Evolutionary conservation across 176 grass and related monocot species (phyloP).

Genomic region (Oryza longistaminata): DNA sequence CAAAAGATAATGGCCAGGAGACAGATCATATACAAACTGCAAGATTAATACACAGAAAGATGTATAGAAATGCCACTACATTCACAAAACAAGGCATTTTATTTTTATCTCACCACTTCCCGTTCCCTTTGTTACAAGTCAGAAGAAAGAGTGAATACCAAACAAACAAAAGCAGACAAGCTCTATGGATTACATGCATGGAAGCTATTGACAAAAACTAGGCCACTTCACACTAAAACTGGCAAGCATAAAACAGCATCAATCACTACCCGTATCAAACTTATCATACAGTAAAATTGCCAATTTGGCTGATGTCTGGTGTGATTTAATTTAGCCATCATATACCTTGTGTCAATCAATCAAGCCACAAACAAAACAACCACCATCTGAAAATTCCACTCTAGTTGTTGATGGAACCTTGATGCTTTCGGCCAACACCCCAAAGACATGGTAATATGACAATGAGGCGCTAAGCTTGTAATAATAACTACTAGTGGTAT

Average conservation of each 20-base stretch:
- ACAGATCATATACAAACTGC: not conserved
- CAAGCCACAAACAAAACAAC: slow-evolving; percentile 28
- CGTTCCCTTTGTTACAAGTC: not conserved
- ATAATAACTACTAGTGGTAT: not conserved
- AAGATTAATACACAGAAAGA: too few relatives aligned
- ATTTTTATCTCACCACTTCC: not conserved
- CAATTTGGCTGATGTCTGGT: not conserved
- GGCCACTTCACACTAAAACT: not conserved
- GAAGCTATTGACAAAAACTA: not conserved
- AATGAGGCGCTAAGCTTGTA: not conserved
- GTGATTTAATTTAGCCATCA: slow-evolving; percentile 11
- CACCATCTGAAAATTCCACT: slow-evolving; percentile 19
- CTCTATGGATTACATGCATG: not conserved
- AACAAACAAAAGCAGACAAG: not conserved
- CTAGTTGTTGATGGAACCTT: not conserved
- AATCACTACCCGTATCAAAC: not conserved
- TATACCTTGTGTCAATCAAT: slow-evolving; percentile 29
- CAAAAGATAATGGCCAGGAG: not conserved
- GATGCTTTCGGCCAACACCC: slow-evolving; percentile 1
- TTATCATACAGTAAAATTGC: not conserved
- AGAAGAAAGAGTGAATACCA: not conserved
- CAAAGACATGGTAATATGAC: not conserved
- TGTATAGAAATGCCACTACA: not conserved
- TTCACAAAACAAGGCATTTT: not conserved
- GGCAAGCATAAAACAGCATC: not conserved